phyloP scores from a whole-genome alignment of 2,329 filamentous ascomycete species.

The Ophiocordyceps australis region DNA sequence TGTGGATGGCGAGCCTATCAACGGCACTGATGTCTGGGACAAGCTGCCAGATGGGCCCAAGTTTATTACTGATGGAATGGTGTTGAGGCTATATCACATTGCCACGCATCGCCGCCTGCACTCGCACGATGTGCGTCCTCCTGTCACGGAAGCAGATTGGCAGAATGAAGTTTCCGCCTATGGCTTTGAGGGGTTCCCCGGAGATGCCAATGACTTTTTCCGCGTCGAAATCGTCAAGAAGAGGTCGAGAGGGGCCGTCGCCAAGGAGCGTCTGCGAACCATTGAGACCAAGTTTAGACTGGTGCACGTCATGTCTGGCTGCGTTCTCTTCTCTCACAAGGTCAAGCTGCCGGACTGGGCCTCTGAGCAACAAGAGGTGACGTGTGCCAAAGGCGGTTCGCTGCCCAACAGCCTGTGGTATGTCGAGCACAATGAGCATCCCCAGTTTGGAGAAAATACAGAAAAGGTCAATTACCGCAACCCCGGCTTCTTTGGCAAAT shows the following conservation, averaged over 20 bases:
- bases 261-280: constrained; percentile 74
- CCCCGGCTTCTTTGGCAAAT: constrained; percentile 93
- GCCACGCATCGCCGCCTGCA: constrained; percentile 79
- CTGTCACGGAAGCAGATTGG: constrained; percentile 78
- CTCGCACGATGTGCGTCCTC: constrained; percentile 83
- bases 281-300: constrained; percentile 96
- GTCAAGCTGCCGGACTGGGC: constrained; percentile 98
- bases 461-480: constrained; percentile 94
- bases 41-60: constrained; percentile 37
- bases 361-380: constrained; percentile 98
- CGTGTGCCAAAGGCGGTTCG: constrained; percentile 78
- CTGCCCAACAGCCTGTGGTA: constrained; percentile 97
- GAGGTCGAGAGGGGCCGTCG: constrained; percentile 58
- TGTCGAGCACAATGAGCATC: constrained; percentile 78
- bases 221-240: constrained; percentile 86
- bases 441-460: constrained; percentile 50
- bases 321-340: constrained; percentile 93
- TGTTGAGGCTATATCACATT: constrained; percentile 69
- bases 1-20: constrained; percentile 55
- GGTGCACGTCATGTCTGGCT: constrained; percentile 92
- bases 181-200: constrained; percentile 90
- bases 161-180: constrained; percentile 95
- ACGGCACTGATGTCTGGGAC: constrained; percentile 75
- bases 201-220: constrained; percentile 94
- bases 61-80: constrained; percentile 61